Evolutionary conservation across 306 rosid species (phyloP), one percentile per base, ranked within the genome.

Genomic region (Hippophae rhamnoides): DNA sequence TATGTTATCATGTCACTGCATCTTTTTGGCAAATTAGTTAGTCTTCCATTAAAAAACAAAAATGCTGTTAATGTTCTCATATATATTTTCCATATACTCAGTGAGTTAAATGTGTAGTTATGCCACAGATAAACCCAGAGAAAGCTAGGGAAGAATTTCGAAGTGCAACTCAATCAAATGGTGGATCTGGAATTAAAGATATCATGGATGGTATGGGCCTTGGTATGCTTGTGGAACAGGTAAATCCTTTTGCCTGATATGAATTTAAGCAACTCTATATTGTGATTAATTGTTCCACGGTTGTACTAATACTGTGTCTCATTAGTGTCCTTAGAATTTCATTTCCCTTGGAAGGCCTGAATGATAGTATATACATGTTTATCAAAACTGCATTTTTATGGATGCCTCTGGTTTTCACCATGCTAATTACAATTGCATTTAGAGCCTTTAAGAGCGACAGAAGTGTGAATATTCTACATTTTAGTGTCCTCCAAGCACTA

Each of bases 191-290:
- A 9, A 84, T 92, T 47, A 88, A 88, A 72, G 99, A 88, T 71
- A 78, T 92, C 69, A 88, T 92, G 99, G 96, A 88, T 84, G 96
- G 96, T 43, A 92, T 88, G 99, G 99, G 96, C 71, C 99, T 92
- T 46, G 99, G 99, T 64, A 77, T 88, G 89, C 69, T 88, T 63
- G 97, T 74, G 14, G 99, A 92, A 52, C 99, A 92, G 95, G 99
- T 88, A 73, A 66, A 60, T 45, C 63, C 54, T 7, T 69, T 18
- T 18, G 23, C 23, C 23, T 18, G 23, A 18, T 8, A 38, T n/a
- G 13, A 12, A 23, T 49, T 12, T 13, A 49, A 49, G 14, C 53
- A 12, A 13, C n/a, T 41, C n/a, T 10, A 41, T 47, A 48, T 53
- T 14, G 38, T 26, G 51, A 25, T 25, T 9, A 11, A 13, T 49